phyloP scores from a whole-genome alignment of 495 filamentous ascomycete genomes.

The Parathielavia appendiculata region DNA sequence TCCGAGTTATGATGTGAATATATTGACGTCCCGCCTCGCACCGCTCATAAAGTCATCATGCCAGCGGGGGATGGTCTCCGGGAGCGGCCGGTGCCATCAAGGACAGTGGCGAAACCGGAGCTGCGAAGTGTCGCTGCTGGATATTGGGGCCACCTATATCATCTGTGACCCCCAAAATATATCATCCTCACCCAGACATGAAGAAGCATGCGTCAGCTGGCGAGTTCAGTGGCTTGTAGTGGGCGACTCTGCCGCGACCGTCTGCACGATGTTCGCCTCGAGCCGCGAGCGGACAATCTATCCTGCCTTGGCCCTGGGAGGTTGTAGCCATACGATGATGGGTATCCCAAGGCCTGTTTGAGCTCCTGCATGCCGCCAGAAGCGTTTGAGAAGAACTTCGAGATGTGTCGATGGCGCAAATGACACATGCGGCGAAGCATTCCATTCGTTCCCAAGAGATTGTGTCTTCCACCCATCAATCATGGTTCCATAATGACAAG shows the following conservation, averaged over 20 bases:
- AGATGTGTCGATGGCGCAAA: slow-evolving; percentile 8
- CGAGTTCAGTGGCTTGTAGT: slow-evolving; percentile 8
- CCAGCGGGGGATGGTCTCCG: slow-evolving; percentile 11
- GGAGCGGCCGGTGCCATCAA: slow-evolving; percentile 19
- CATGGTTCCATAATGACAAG: slow-evolving; percentile 1
- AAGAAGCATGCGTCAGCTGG: neutral
- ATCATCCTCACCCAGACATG: slow-evolving; percentile 13
- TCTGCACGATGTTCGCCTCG: slow-evolving; percentile 18
- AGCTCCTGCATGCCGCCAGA: slow-evolving; percentile 19
- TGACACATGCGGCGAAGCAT: neutral
- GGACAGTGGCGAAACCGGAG: slow-evolving; percentile 19
- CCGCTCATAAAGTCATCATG: slow-evolving; percentile 8
- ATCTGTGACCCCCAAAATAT: slow-evolving; percentile 1
- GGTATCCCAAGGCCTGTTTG: slow-evolving; percentile 7
- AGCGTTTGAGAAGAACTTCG: slow-evolving; percentile 11
- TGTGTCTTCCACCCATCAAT: slow-evolving; percentile 13
- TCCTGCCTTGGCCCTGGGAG: neutral
- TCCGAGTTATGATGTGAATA: slow-evolving; percentile 33
- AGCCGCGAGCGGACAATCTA: slow-evolving; percentile 5
- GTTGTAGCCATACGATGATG: slow-evolving; percentile 6
- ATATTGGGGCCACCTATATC: neutral
- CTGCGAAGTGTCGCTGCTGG: slow-evolving; percentile 9
- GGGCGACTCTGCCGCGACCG: neutral
- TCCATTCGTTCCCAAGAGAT: slow-evolving; percentile 18
- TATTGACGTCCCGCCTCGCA: slow-evolving; percentile 15